A percentile compares a stretch with the other conserved stretches of the same genome.
Evolutionary conservation across 768 basidiomycete genomes (phyloP).

Genomic region (Lepiota brunneoincarnata): DNA sequence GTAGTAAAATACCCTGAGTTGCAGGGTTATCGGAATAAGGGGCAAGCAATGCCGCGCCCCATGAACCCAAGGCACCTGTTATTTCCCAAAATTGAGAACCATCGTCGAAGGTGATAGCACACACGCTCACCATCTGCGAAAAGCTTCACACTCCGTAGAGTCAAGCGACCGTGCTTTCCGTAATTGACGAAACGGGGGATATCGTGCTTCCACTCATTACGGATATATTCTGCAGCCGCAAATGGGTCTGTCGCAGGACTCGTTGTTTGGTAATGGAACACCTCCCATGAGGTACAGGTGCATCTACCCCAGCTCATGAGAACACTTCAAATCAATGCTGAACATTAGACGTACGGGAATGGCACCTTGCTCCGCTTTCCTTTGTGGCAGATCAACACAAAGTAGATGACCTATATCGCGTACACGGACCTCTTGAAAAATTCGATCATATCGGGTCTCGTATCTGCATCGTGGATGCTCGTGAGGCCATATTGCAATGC

Average conservation of each 20-base stretch:
- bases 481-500: slow-evolving; percentile 82
- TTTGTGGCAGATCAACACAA: slow-evolving; percentile 24
- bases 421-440: slow-evolving; percentile 62
- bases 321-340: neutral
- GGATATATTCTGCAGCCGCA: slow-evolving; percentile 28
- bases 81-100: neutral
- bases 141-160: slow-evolving; percentile 67
- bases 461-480: slow-evolving; percentile 80
- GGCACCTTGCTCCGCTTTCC: slow-evolving; percentile 63
- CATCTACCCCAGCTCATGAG: slow-evolving; percentile 4
- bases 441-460: slow-evolving; percentile 44
- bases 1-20: slow-evolving; percentile 67
- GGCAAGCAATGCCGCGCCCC: slow-evolving; percentile 80
- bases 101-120: neutral
- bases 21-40: slow-evolving; percentile 74
- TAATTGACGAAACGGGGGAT: slow-evolving; percentile 60
- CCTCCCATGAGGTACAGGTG: slow-evolving; percentile 15
- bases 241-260: neutral
- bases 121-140: slow-evolving; percentile 63
- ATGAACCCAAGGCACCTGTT: slow-evolving; percentile 83
- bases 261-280: slow-evolving; percentile 4
- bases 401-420: neutral
- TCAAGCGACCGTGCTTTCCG: slow-evolving; percentile 51
- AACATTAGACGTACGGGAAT: slow-evolving; percentile 56
- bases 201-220: slow-evolving; percentile 62